Evolutionary conservation across 257 asterid genomes (phyloP).

Genomic region (Lavandula angustifolia): DNA sequence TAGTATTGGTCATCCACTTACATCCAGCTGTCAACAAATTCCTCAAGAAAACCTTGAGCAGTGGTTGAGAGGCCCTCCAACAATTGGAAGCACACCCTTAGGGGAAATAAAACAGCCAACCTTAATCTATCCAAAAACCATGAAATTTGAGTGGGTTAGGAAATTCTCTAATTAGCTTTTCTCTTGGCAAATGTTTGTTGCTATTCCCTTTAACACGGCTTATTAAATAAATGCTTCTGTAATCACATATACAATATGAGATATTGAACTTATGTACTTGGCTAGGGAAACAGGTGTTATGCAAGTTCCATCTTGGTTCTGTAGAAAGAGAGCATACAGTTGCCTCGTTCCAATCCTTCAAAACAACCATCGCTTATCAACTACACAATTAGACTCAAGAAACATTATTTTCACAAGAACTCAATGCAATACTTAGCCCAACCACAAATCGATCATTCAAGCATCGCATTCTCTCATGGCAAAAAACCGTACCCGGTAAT

Average conservation of each 20-base stretch:
- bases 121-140: conserved; percentile 9
- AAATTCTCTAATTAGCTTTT: background rate
- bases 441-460: conserved; percentile 18
- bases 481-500: conserved; percentile 57
- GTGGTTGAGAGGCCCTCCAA: conserved; percentile 48
- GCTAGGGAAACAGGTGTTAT: background rate
- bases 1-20: conserved; percentile 48
- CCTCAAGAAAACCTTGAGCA: conserved; percentile 67
- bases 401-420: background rate
- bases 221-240: background rate
- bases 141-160: background rate
- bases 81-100: conserved; percentile 68
- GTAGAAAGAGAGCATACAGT: background rate
- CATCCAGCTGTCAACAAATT: conserved; percentile 66
- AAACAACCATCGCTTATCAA: conserved; percentile 4
- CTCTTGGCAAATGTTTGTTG: background rate
- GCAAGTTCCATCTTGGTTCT: background rate
- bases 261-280: background rate
- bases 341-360: background rate
- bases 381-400: background rate
- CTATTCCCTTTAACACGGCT: conserved; percentile 1
- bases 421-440: background rate
- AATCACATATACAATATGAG: background rate
- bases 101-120: conserved; percentile 23
- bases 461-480: conserved; percentile 3